phyloP scores from a whole-genome alignment of 2,329 filamentous ascomycete species.

The Orbilia blumenaviensis region DNA sequence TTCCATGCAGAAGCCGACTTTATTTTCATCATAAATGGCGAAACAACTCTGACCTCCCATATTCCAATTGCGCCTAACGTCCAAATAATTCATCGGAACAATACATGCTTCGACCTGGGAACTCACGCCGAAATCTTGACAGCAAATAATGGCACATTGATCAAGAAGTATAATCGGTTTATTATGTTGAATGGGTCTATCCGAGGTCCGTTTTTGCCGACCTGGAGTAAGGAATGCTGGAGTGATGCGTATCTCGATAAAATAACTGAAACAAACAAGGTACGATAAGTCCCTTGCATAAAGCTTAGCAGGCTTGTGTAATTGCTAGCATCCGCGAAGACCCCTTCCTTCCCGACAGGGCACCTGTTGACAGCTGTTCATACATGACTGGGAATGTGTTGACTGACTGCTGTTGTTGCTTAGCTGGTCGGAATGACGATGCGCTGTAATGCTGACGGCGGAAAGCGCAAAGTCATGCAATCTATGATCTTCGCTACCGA shows the following conservation, averaged over 20 bases:
- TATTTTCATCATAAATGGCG: conserved; percentile 61
- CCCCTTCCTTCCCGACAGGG: neutral
- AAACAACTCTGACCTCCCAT: conserved; percentile 56
- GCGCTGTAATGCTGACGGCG: conserved; percentile 58
- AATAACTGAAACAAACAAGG: conserved; percentile 58
- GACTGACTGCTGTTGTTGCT: neutral
- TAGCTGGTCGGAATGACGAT: conserved; percentile 61
- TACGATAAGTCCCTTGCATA: neutral
- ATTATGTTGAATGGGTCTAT: conserved; percentile 60
- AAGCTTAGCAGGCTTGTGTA: neutral
- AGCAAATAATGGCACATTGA: conserved; percentile 57
- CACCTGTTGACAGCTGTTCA: neutral
- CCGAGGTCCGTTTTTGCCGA: conserved; percentile 61
- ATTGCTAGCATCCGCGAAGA: conserved; percentile 48
- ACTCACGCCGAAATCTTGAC: conserved; percentile 60
- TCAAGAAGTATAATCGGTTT: conserved; percentile 60
- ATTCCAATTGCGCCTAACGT: conserved; percentile 59
- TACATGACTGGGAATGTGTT: neutral
- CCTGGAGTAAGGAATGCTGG: conserved; percentile 60
- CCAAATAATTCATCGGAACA: conserved; percentile 58
- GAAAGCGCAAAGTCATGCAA: conserved; percentile 59
- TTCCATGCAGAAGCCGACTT: conserved; percentile 61
- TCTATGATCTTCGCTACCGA: conserved; percentile 62
- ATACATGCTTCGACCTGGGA: conserved; percentile 60
- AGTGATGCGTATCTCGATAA: conserved; percentile 59